These are phyloP conservation scores for Fragaria vesca DNA, from an alignment of 306 rosid species.

Conservation along the genomic window DNA sequence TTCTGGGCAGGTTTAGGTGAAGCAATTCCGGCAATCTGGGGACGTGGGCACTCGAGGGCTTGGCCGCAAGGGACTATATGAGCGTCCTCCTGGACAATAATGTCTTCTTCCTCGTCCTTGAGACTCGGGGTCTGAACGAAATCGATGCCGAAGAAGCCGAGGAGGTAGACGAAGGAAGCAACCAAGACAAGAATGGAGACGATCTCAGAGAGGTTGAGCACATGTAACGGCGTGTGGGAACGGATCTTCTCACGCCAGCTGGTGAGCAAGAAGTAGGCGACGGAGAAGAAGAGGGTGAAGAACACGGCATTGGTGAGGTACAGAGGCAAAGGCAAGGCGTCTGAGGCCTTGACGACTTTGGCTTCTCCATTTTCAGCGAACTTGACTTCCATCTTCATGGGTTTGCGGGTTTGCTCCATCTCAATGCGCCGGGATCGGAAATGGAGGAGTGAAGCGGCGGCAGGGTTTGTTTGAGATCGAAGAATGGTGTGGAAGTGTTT, in stretches of 20 bases:
- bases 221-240: not conserved
- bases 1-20: not conserved
- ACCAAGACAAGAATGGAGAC: not conserved
- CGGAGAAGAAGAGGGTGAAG: conserved; percentile 6
- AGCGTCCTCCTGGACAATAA: conserved; percentile 46
- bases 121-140: conserved; percentile 55
- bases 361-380: not conserved
- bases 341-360: conserved; percentile 3
- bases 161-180: conserved; percentile 74
- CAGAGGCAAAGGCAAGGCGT: not conserved
- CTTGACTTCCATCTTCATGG: not conserved
- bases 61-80: conserved; percentile 43
- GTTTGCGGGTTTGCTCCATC: no score
- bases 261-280: not conserved
- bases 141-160: conserved; percentile 77
- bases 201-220: not conserved
- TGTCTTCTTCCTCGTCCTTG: conserved; percentile 44
- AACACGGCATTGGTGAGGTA: not conserved
- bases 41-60: conserved; percentile 34
- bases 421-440: not conserved
- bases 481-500: not conserved
- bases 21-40: not conserved
- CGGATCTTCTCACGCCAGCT: conserved; percentile 12
- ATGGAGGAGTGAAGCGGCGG: not conserved
- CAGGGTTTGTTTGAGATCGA: not conserved